phyloP scores from a whole-genome alignment of 2,329 filamentous ascomycete genomes.

The Plenodomus tracheiphilus region DNA sequence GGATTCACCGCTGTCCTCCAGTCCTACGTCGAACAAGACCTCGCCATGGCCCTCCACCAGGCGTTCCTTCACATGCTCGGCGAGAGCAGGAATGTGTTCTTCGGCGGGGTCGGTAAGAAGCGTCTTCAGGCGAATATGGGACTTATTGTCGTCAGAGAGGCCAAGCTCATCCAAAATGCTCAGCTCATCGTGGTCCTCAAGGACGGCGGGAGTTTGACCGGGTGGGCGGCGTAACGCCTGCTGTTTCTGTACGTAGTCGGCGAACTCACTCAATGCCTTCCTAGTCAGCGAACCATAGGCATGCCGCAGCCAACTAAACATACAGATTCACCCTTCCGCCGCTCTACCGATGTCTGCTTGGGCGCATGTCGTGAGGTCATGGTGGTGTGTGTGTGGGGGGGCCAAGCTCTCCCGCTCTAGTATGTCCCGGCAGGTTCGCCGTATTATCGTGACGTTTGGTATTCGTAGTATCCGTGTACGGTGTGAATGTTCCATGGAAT shows the following conservation, averaged over 20 bases:
- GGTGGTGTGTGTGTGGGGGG: conserved; percentile 17
- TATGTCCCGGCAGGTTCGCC: conserved; percentile 16
- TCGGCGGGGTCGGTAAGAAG: conserved; percentile 66
- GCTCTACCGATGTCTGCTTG: conserved; percentile 73
- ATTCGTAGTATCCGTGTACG: conserved; percentile 23
- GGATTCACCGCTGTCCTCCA: conserved; percentile 84
- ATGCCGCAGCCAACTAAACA: conserved; percentile 20
- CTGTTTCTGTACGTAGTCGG: conserved; percentile 95
- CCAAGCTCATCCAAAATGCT: conserved; percentile 82
- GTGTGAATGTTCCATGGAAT: conserved; percentile 40
- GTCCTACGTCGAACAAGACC: conserved; percentile 86
- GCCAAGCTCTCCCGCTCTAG: conserved; percentile 19
- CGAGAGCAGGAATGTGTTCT: conserved; percentile 64
- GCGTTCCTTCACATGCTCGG: conserved; percentile 67
- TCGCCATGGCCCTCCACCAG: conserved; percentile 81
- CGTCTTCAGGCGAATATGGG: conserved; percentile 69
- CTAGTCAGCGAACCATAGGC: conserved; percentile 2
- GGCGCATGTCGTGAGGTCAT: conserved; percentile 44
- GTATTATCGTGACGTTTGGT: conserved; percentile 29
- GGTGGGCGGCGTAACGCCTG: conserved; percentile 67
- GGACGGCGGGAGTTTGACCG: conserved; percentile 37
- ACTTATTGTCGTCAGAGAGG: conserved; percentile 69
- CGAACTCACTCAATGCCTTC: conserved; percentile 88
- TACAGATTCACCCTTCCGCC: conserved; percentile 85
- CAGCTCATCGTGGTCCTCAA: conserved; percentile 81